These are phyloP conservation scores for Rhodotorula kratochvilovae DNA, from an alignment of 768 basidiomycete species.

Conservation along the genomic window DNA sequence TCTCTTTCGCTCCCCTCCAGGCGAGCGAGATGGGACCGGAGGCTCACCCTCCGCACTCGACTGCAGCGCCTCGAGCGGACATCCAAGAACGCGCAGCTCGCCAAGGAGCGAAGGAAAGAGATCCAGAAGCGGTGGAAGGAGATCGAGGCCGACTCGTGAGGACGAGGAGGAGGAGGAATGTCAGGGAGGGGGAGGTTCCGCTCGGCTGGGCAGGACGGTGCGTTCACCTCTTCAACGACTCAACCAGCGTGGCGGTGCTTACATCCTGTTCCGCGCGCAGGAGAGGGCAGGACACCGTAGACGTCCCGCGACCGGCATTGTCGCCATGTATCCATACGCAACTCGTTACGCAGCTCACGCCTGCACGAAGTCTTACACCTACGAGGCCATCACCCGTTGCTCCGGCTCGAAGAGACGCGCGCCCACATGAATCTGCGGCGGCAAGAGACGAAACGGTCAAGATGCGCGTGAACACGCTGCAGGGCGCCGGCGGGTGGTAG, in stretches of 20 bases:
- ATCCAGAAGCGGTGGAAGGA: constrained; percentile 26
- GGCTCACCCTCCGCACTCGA: neutral
- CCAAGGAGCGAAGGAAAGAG: constrained; percentile 16
- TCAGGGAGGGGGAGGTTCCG: neutral
- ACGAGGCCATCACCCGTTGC: no score
- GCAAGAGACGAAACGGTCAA: no score
- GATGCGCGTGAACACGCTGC: no score
- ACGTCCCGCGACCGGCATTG: neutral
- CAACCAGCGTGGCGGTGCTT: no score
- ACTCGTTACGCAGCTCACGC: neutral
- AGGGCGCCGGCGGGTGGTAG: no score
- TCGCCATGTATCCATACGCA: neutral
- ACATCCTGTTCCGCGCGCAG: no score
- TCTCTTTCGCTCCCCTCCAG: neutral
- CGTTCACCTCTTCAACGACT: neutral
- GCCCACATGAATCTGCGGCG: no score
- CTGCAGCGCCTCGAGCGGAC: constrained; percentile 17
- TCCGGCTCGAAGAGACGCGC: no score
- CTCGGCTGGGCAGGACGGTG: neutral
- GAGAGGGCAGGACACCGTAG: no score
- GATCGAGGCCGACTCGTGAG: constrained; percentile 24
- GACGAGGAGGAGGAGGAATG: neutral
- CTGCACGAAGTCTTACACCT: no score
- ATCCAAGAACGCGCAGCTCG: constrained; percentile 7
- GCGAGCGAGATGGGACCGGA: neutral